Conservation (phyloP, 1,284 basidiomycete species). For the Exobasidium rhododendri region DNA sequence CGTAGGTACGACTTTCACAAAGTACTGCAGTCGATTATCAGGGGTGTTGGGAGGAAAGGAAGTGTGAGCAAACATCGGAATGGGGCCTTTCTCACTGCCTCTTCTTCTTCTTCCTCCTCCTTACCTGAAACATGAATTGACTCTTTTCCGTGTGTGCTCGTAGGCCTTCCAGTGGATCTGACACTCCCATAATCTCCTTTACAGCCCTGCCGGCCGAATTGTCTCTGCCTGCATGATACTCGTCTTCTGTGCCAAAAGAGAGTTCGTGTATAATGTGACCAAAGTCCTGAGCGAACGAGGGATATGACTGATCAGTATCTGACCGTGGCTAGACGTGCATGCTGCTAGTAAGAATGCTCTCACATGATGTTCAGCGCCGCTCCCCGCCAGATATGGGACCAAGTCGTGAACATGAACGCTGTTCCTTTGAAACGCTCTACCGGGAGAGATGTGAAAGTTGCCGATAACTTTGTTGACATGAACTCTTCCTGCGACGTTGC, state of each 20-base stretch:
- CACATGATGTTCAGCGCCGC: constrained; percentile 45
- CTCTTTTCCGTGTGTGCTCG: constrained; percentile 61
- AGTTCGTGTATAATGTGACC: constrained; percentile 82
- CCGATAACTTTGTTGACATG: constrained; percentile 82
- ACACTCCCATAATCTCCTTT: constrained; percentile 72
- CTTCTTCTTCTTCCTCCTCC: too few species aligned
- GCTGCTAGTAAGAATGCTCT: neutral
- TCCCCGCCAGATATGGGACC: constrained; percentile 75
- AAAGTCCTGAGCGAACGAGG: constrained; percentile 78
- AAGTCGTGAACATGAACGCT: constrained; percentile 82
- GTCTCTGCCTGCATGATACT: constrained; percentile 26
- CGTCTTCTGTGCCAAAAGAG: constrained; percentile 61
- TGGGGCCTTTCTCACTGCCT: too few species aligned
- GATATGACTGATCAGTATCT: too few species aligned
- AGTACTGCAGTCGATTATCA: too few species aligned
- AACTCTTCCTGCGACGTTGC: constrained; percentile 83
- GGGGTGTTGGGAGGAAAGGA: too few species aligned
- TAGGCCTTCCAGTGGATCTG: constrained; percentile 76
- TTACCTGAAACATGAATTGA: constrained; percentile 54
- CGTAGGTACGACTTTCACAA: constrained; percentile 68
- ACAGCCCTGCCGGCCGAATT: constrained; percentile 14
- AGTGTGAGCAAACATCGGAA: constrained; percentile 78
- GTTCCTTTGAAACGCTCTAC: constrained; percentile 86
- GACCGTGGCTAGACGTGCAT: too few species aligned
- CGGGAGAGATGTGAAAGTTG: constrained; percentile 63